Conservation (phyloP, 306 rosid genomes). For the Acacia crassicarpa region DNA sequence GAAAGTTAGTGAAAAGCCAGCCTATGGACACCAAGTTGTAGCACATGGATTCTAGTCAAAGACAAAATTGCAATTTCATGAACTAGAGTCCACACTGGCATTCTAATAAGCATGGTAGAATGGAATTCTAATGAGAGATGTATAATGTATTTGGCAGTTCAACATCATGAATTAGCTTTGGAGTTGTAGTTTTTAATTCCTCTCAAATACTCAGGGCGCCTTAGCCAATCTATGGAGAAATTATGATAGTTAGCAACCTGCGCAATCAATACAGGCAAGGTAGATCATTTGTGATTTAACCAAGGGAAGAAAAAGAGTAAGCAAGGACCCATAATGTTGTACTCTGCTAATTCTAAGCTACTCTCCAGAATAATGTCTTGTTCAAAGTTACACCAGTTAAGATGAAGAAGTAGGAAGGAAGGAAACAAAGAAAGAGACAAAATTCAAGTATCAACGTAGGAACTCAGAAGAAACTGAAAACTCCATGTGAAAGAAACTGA, state of each 20-base stretch:
- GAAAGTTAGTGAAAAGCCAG: not conserved
- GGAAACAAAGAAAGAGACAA: not conserved
- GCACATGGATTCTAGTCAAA: not conserved
- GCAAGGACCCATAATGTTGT: not conserved
- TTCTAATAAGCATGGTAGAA: not conserved
- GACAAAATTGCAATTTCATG: not conserved
- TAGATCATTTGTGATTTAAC: constrained; percentile 7
- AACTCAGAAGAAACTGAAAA: not conserved
- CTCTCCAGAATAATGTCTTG: not conserved
- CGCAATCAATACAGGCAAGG: constrained; percentile 1
- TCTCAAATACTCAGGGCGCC: not conserved
- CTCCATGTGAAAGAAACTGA: not conserved
- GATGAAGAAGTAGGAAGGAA: not conserved
- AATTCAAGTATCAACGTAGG: constrained; percentile 3
- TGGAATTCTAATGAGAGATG: not conserved
- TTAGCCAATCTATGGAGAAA: not conserved
- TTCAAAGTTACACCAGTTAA: not conserved
- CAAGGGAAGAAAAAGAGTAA: not conserved
- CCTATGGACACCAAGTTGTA: not conserved
- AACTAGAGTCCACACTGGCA: not conserved
- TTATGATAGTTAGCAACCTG: constrained; percentile 5
- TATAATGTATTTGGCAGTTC: not conserved
- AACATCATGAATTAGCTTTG: not conserved
- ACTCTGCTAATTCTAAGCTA: constrained; percentile 24
- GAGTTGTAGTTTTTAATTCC: not conserved